phyloP scores from a whole-genome alignment of 805 yeast species.

The Ogataea paradorogensis region DNA sequence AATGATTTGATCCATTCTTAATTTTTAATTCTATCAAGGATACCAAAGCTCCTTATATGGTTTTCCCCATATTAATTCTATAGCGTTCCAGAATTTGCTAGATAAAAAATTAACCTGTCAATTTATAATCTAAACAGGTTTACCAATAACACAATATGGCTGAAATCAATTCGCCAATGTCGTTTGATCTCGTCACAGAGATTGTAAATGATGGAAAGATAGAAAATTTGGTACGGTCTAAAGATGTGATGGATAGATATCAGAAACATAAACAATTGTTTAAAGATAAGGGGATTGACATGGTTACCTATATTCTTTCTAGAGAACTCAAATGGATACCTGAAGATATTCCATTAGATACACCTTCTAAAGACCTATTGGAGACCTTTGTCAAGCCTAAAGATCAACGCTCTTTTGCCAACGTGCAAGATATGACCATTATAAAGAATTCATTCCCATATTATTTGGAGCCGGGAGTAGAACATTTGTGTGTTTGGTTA shows the following conservation, averaged over 20 bases:
- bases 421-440: slow-evolving; percentile 42
- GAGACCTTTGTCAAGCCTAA: slow-evolving; percentile 23
- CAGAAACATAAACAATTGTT: slow-evolving; percentile 43
- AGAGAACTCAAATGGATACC: slow-evolving; percentile 51
- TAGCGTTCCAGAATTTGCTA: slow-evolving; percentile 10
- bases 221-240: slow-evolving; percentile 48
- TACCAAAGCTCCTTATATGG: not conserved
- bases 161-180: slow-evolving; percentile 34
- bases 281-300: slow-evolving; percentile 33
- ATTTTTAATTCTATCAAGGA: not conserved
- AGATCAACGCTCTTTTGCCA: slow-evolving; percentile 41
- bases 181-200: slow-evolving; percentile 43
- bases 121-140: not conserved
- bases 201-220: slow-evolving; percentile 42
- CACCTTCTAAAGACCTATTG: slow-evolving; percentile 11
- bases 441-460: slow-evolving; percentile 66
- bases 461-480: slow-evolving; percentile 47
- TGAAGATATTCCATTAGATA: slow-evolving; percentile 17
- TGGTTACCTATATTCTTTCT: slow-evolving; percentile 48
- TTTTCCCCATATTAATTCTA: not conserved
- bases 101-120: not conserved
- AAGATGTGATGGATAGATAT: slow-evolving; percentile 42
- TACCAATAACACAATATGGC: not conserved
- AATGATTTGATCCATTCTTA: slow-evolving; percentile 19
- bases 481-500: slow-evolving; percentile 67